Conservation (phyloP, 148 eudicot species). For the Salicornia ramosissima region DNA sequence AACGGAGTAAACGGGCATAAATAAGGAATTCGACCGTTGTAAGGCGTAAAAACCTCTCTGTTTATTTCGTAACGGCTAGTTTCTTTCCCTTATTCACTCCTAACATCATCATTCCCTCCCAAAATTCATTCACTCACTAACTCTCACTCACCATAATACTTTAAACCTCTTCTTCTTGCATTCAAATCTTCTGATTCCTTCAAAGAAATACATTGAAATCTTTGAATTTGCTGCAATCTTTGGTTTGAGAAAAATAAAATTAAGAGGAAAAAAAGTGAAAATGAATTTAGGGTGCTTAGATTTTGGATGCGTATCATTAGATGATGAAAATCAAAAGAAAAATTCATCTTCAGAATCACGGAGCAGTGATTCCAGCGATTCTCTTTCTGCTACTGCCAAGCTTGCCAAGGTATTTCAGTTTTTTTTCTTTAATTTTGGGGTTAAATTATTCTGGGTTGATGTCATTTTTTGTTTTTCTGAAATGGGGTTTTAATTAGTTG, state of each 20-base stretch:
- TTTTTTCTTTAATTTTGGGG: no score
- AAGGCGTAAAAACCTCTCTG: neutral
- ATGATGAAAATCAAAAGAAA: slow-evolving; percentile 32
- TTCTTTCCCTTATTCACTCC: slow-evolving; percentile 2
- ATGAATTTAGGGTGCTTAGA: slow-evolving; percentile 81
- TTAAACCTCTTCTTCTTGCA: neutral
- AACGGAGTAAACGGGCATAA: slow-evolving; percentile 6
- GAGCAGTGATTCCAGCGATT: slow-evolving; percentile 13
- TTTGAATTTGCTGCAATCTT: neutral
- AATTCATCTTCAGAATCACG: slow-evolving; percentile 19
- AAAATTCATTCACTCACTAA: neutral
- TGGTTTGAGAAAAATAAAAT: neutral
- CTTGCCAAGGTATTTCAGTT: slow-evolving; percentile 37
- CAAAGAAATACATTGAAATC: neutral
- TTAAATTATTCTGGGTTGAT: no score
- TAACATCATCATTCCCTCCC: neutral
- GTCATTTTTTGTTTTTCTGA: no score
- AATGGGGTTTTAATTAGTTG: no score
- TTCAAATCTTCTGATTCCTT: neutral
- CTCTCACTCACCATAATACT: neutral
- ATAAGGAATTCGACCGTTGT: slow-evolving; percentile 41
- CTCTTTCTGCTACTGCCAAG: slow-evolving; percentile 36
- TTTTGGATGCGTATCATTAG: slow-evolving; percentile 47
- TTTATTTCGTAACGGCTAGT: slow-evolving; percentile 47
- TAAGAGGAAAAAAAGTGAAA: neutral